Percentiles rank a stretch among this genome's conserved stretches.
Conservation (phyloP, 2,329 filamentous ascomycete species). For the Penicillium sp. region DNA sequence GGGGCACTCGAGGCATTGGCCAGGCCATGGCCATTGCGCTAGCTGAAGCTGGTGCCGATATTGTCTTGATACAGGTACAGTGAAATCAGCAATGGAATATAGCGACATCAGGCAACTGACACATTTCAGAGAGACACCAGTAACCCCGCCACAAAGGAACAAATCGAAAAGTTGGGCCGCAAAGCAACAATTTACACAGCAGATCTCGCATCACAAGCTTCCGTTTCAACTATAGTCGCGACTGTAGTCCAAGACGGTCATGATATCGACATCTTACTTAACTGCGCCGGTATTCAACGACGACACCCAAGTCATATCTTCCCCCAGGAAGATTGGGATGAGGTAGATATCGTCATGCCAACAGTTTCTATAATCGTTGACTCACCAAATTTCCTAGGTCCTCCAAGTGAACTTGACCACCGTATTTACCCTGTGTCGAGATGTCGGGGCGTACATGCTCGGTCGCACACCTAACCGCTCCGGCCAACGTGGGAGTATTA, state of each 20-base stretch:
- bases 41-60: conserved; percentile 38
- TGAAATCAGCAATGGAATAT: background rate
- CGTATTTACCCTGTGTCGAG: conserved; percentile 61
- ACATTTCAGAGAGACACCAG: conserved; percentile 13
- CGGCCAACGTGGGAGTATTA: conserved; percentile 51
- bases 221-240: conserved; percentile 30
- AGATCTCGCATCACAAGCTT: conserved; percentile 33
- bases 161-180: conserved; percentile 30
- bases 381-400: conserved; percentile 47
- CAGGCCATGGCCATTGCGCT: conserved; percentile 36
- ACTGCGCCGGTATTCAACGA: conserved; percentile 79
- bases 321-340: conserved; percentile 70
- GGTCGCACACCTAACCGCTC: conserved; percentile 11
- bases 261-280: conserved; percentile 72
- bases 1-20: conserved; percentile 39
- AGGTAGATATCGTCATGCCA: conserved; percentile 38
- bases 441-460: conserved; percentile 25
- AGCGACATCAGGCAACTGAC: background rate
- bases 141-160: conserved; percentile 18
- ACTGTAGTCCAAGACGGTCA: conserved; percentile 40
- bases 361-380: background rate
- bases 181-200: conserved; percentile 37
- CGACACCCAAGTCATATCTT: conserved; percentile 71
- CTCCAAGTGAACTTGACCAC: conserved; percentile 80
- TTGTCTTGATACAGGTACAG: conserved; percentile 25